Evolutionary conservation across 2,329 filamentous ascomycete species (phyloP).

Genomic region (Paradendryphiella salina): DNA sequence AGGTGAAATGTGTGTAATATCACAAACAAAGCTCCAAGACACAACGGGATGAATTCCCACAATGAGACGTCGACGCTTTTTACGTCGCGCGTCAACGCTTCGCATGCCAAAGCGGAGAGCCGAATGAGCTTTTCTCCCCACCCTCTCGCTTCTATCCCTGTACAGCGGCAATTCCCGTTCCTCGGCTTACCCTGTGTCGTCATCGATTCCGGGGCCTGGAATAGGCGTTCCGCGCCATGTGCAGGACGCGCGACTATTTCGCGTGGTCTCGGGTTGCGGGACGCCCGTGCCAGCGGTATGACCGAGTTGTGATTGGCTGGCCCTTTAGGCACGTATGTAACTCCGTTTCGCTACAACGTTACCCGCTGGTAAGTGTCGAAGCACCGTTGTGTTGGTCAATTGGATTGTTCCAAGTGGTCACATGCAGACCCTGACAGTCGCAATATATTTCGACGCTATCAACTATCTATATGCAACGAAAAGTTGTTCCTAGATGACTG

Average conservation of each 20-base stretch:
- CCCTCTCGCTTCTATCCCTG: not conserved
- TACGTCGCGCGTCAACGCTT: not conserved
- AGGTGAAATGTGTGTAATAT: too few relatives aligned
- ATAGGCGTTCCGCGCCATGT: too few relatives aligned
- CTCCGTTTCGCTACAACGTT: not conserved
- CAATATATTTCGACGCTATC: too few relatives aligned
- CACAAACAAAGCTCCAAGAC: not conserved
- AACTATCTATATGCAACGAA: too few relatives aligned
- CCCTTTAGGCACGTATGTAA: not conserved
- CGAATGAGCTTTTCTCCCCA: not conserved
- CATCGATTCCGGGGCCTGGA: not conserved
- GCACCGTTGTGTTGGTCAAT: not conserved
- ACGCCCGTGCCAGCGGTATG: not conserved
- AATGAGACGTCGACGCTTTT: not conserved
- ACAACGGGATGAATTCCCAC: not conserved
- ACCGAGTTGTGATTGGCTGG: not conserved
- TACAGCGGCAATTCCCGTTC: not conserved
- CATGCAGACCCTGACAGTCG: too few relatives aligned
- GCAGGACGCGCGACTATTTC: not conserved
- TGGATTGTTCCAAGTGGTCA: too few relatives aligned
- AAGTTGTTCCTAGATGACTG: not conserved
- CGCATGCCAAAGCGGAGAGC: constrained; percentile 8
- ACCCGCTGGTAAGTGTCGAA: not conserved
- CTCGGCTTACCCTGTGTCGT: constrained; percentile 11
- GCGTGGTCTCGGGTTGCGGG: not conserved